Conservation (phyloP, 1,139 yeast species). For the Candida tunisiensis region DNA sequence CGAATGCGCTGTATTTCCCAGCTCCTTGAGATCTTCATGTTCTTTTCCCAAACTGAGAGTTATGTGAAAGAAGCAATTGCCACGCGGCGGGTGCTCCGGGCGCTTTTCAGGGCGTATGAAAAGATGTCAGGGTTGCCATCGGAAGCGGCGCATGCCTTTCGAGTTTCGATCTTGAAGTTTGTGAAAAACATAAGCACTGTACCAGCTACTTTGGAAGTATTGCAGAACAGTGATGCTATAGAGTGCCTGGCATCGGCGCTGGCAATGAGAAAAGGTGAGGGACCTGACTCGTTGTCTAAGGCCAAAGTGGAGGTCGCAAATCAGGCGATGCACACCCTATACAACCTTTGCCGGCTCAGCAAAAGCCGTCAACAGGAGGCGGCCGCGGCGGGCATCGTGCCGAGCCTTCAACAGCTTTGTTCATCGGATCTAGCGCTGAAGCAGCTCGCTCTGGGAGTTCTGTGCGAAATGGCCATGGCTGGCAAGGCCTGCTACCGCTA, state of each 20-base stretch:
- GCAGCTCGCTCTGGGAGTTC: constrained; percentile 44
- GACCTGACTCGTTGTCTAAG: background rate
- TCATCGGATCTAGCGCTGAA: constrained; percentile 33
- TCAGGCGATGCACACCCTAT: constrained; percentile 17
- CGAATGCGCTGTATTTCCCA: no score
- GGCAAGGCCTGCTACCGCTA: constrained; percentile 24
- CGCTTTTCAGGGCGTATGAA: constrained; percentile 9
- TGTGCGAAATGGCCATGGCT: constrained; percentile 46
- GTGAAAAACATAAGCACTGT: constrained; percentile 15
- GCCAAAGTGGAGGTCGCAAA: background rate
- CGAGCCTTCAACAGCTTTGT: constrained; percentile 31
- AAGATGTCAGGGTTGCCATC: no score
- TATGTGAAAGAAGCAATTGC: constrained; percentile 14
- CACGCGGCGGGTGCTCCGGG: constrained; percentile 7
- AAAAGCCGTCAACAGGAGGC: constrained; percentile 35
- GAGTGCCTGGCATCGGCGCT: constrained; percentile 2
- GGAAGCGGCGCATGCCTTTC: constrained; percentile 6
- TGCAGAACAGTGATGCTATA: constrained; percentile 17
- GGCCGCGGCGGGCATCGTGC: constrained; percentile 36
- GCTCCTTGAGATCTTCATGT: constrained; percentile 12
- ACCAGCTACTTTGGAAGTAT: constrained; percentile 9
- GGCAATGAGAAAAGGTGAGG: background rate
- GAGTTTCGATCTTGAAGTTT: constrained; percentile 13
- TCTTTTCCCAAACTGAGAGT: constrained; percentile 19
- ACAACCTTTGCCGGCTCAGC: constrained; percentile 42